phyloP scores from a whole-genome alignment of 1,284 basidiomycete species.

The Rhodotorula sp. region DNA sequence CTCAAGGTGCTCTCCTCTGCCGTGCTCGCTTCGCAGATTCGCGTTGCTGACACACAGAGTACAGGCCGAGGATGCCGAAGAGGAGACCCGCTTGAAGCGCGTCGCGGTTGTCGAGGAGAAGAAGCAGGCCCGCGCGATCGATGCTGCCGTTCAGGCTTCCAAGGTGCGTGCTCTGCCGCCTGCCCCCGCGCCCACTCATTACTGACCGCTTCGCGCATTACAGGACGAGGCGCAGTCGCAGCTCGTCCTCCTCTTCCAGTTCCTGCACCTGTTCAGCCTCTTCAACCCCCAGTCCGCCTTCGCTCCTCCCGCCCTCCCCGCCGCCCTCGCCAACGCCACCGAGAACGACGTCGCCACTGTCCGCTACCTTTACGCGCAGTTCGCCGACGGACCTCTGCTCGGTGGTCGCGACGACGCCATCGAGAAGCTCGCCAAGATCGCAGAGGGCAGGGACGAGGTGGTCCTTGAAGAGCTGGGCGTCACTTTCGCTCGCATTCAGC shows the following conservation, averaged over 20 bases:
- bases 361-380: slow-evolving; percentile 40
- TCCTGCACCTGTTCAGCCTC: slow-evolving; percentile 45
- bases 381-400: slow-evolving; percentile 44
- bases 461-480: slow-evolving; percentile 39
- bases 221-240: slow-evolving; percentile 33
- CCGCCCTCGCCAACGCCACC: slow-evolving; percentile 42
- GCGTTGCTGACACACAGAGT: not conserved
- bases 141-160: slow-evolving; percentile 38
- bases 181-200: no score
- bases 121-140: slow-evolving; percentile 39
- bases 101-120: slow-evolving; percentile 39
- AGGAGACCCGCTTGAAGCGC: slow-evolving; percentile 39
- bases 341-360: slow-evolving; percentile 45
- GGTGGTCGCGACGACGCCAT: slow-evolving; percentile 44
- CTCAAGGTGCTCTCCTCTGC: slow-evolving; percentile 39
- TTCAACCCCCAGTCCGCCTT: slow-evolving; percentile 35
- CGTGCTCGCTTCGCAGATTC: not conserved
- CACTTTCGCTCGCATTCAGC: slow-evolving; percentile 41
- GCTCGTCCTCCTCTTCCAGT: slow-evolving; percentile 45
- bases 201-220: no score
- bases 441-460: slow-evolving; percentile 27
- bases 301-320: slow-evolving; percentile 36
- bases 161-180: slow-evolving; percentile 29
- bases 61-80: slow-evolving; percentile 45
- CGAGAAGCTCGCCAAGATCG: slow-evolving; percentile 39